phyloP scores from a whole-genome alignment of 306 rosid genomes.

The Quercus ilex region DNA sequence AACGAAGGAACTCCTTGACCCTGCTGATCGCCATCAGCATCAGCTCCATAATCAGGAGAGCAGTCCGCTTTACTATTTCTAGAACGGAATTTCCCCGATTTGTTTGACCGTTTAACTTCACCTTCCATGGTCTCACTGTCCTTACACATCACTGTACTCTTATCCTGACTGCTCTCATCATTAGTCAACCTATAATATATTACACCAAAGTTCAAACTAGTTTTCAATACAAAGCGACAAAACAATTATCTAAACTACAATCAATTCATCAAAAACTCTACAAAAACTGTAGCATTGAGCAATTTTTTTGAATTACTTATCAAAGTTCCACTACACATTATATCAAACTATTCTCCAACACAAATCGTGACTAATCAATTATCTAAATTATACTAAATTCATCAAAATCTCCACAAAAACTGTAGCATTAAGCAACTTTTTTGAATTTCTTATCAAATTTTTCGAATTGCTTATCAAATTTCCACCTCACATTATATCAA shows the following conservation, averaged over 20 bases:
- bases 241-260: not conserved
- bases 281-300: not conserved
- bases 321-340: not conserved
- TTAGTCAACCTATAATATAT: constrained; percentile 36
- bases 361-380: not conserved
- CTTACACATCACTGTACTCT: constrained; percentile 42
- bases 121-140: constrained; percentile 53
- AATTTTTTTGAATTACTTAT: not conserved
- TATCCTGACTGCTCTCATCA: constrained; percentile 64
- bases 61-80: constrained; percentile 68
- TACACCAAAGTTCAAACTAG: not conserved
- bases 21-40: constrained; percentile 75
- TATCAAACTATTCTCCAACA: not conserved
- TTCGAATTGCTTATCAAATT: not conserved
- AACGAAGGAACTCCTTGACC: constrained; percentile 75
- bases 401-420: not conserved
- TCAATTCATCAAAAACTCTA: not conserved
- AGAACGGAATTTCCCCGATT: constrained; percentile 62
- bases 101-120: constrained; percentile 65
- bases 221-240: not conserved
- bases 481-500: too few species aligned
- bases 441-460: too few species aligned
- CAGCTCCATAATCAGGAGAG: constrained; percentile 68
- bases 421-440: not conserved
- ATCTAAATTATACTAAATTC: not conserved